These are phyloP conservation scores for Zasmidium citrigriseum DNA, from an alignment of 2,329 filamentous ascomycete species.

Conservation along the genomic window DNA sequence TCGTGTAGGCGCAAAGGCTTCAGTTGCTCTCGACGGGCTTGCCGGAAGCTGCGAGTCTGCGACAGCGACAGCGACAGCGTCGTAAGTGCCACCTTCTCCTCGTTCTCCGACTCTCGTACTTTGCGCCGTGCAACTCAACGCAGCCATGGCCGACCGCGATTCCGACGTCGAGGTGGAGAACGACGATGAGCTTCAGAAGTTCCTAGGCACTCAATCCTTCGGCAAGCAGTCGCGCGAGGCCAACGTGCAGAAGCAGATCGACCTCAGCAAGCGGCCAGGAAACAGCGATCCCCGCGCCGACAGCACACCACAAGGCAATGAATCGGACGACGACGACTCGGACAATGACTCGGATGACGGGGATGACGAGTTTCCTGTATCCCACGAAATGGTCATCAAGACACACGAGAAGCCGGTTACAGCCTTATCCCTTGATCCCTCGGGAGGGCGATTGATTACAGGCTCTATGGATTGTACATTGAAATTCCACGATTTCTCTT, in stretches of 20 bases:
- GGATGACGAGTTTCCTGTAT: constrained; percentile 86
- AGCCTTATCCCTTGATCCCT: constrained; percentile 77
- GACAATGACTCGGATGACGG: constrained; percentile 67
- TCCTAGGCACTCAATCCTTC: constrained; percentile 78
- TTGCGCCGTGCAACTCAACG: background rate
- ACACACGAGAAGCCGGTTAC: constrained; percentile 89
- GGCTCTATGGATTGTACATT: constrained; percentile 87
- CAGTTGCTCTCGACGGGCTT: too few relatives aligned
- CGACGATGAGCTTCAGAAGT: constrained; percentile 73
- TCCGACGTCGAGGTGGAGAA: constrained; percentile 34
- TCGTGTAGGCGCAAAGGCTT: too few relatives aligned
- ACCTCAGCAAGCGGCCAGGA: constrained; percentile 68
- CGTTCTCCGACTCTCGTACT: constrained; percentile 9
- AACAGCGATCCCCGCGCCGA: constrained; percentile 27
- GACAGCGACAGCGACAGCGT: too few relatives aligned
- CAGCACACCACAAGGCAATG: constrained; percentile 43
- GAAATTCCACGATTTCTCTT: constrained; percentile 92
- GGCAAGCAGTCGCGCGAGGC: constrained; percentile 76
- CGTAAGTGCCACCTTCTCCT: constrained; percentile 25
- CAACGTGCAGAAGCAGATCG: constrained; percentile 78
- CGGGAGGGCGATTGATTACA: constrained; percentile 82
- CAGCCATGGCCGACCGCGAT: constrained; percentile 26
- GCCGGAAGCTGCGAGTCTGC: too few relatives aligned
- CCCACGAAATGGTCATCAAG: constrained; percentile 89
- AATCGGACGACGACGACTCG: constrained; percentile 53